phyloP scores from a whole-genome alignment of 495 filamentous ascomycete genomes.

The Diplogelasinospora grovesii region DNA sequence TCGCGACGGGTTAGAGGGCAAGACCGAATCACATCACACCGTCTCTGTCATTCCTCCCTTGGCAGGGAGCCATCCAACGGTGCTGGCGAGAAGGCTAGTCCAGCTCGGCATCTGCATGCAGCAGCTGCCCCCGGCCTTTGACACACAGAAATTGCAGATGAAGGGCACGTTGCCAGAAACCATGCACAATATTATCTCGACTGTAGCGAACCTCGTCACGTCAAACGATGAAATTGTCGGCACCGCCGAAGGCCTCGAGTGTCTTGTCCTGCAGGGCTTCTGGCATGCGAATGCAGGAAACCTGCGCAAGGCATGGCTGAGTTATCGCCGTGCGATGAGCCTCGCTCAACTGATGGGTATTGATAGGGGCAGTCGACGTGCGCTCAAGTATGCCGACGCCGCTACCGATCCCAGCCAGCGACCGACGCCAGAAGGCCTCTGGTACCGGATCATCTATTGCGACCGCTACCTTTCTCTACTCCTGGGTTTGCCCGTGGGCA shows the following conservation, averaged over 20 bases:
- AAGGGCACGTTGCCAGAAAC: slow-evolving; percentile 22
- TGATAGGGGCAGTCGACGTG: slow-evolving; percentile 21
- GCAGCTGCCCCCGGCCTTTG: slow-evolving; percentile 29
- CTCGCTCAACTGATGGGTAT: slow-evolving; percentile 42
- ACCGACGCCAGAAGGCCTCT: slow-evolving; percentile 19
- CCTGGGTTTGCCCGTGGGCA: slow-evolving; percentile 35
- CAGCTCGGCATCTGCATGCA: slow-evolving; percentile 44
- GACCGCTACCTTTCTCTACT: slow-evolving; percentile 33
- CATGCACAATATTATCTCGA: slow-evolving; percentile 30
- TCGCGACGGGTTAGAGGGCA: slow-evolving; percentile 20
- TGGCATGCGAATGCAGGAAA: slow-evolving; percentile 41
- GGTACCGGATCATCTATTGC: slow-evolving; percentile 28
- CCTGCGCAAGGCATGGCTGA: slow-evolving; percentile 40
- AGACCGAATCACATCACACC: slow-evolving; percentile 15
- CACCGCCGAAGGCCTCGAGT: slow-evolving; percentile 40
- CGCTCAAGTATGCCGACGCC: slow-evolving; percentile 28
- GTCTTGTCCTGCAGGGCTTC: slow-evolving; percentile 28
- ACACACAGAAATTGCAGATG: slow-evolving; percentile 21
- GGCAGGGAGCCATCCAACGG: slow-evolving; percentile 36
- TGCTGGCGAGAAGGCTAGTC: slow-evolving; percentile 40
- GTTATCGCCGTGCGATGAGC: slow-evolving; percentile 33
- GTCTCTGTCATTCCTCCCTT: slow-evolving; percentile 23
- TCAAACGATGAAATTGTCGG: slow-evolving; percentile 45
- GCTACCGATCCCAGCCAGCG: slow-evolving; percentile 11
- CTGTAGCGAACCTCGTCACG: slow-evolving; percentile 35